Conservation (phyloP, 345 rosid genomes). For the Linum lewisii region DNA sequence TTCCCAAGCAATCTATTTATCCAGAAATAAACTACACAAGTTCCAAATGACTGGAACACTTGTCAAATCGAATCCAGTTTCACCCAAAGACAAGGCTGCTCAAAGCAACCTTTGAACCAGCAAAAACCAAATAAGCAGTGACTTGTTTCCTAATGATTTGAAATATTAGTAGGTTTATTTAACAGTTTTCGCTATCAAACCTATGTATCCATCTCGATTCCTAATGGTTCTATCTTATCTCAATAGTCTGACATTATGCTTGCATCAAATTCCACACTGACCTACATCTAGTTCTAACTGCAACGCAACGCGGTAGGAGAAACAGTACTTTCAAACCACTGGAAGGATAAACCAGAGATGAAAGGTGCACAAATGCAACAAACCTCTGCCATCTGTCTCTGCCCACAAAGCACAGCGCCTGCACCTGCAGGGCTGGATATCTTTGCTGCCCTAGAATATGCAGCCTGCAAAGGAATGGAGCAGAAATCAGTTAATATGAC, state of each 20-base stretch:
- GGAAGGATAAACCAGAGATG: background rate
- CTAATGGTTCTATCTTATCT: background rate
- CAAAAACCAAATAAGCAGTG: no score
- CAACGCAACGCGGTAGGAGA: background rate
- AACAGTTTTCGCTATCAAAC: no score
- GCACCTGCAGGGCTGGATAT: conserved; percentile 44
- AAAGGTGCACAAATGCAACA: conserved; percentile 8
- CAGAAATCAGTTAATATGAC: conserved; percentile 4
- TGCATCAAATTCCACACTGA: background rate
- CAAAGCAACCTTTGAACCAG: no score
- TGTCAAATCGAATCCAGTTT: no score
- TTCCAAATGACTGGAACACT: no score
- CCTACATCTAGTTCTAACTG: background rate
- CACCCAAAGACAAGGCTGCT: no score
- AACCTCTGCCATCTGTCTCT: conserved; percentile 96
- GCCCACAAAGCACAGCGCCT: conserved; percentile 84
- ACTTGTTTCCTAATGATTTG: background rate
- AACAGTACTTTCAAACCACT: background rate
- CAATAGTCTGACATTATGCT: background rate
- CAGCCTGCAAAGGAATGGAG: conserved; percentile 46
- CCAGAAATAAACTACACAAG: no score
- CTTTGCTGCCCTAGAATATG: conserved; percentile 65
- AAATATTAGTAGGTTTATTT: no score
- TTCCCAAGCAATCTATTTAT: no score
- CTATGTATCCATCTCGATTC: background rate